Percentiles rank a stretch among this genome's conserved stretches.
These are phyloP conservation scores for Mucor ambiguus DNA, from an alignment of 371 early-diverging fungal genomes.

Conservation along the genomic window DNA sequence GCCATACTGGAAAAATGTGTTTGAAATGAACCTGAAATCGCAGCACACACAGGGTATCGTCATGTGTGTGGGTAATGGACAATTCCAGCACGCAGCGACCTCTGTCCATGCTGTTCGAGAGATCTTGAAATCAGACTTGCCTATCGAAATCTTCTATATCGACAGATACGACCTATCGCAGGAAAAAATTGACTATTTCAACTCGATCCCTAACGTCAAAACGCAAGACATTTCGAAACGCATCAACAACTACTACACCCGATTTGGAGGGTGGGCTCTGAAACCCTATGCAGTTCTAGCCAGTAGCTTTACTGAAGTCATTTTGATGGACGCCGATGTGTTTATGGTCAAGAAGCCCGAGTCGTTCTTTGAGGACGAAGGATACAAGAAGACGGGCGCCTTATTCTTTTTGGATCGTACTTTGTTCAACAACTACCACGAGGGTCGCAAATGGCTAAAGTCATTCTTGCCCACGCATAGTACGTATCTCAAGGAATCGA, in stretches of 20 bases:
- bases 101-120: constrained; percentile 37
- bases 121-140: constrained; percentile 54
- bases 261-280: constrained; percentile 63
- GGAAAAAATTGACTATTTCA: constrained; percentile 39
- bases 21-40: constrained; percentile 29
- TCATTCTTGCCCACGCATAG: constrained; percentile 52
- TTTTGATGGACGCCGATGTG: constrained; percentile 78
- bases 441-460: constrained; percentile 46
- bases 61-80: constrained; percentile 33
- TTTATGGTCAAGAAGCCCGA: constrained; percentile 68
- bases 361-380: constrained; percentile 55
- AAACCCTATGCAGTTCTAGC: constrained; percentile 71
- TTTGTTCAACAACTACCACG: constrained; percentile 38
- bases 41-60: constrained; percentile 55
- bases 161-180: constrained; percentile 57
- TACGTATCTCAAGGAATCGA: constrained; percentile 39
- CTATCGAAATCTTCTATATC: constrained; percentile 73
- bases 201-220: constrained; percentile 45
- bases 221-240: constrained; percentile 50
- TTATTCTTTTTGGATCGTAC: constrained; percentile 71
- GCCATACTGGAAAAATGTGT: constrained; percentile 29
- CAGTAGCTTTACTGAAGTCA: constrained; percentile 63
- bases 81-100: constrained; percentile 32
- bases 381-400: constrained; percentile 59
- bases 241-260: constrained; percentile 50